A percentile compares a stretch with the other conserved stretches of the same genome.
Conservation (phyloP, 805 yeast genomes). For the Hanseniaspora singularis region DNA sequence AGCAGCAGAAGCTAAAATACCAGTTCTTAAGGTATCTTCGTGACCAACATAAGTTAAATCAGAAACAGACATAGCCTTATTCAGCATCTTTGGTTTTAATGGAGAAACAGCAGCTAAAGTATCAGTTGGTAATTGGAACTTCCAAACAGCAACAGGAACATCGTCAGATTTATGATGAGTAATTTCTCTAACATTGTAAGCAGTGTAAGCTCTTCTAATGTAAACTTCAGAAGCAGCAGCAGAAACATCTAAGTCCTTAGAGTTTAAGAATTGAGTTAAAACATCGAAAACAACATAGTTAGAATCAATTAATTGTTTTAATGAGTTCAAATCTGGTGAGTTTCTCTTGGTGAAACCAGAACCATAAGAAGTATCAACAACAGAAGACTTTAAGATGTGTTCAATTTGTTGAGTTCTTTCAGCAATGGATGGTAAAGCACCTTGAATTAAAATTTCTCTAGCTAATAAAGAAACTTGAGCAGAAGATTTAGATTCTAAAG, state of each 20-base stretch:
- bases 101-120: constrained; percentile 62
- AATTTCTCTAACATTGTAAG: constrained; percentile 76
- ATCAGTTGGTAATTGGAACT: constrained; percentile 75
- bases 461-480: constrained; percentile 93
- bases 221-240: constrained; percentile 96
- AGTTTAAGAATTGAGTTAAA: constrained; percentile 76
- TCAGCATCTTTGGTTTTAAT: constrained; percentile 41
- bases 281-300: constrained; percentile 95
- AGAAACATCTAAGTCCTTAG: constrained; percentile 75
- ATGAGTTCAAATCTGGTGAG: constrained; percentile 65
- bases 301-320: constrained; percentile 89
- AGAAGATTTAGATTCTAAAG: constrained; percentile 77
- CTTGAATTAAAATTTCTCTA: constrained; percentile 89
- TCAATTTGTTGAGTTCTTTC: constrained; percentile 96
- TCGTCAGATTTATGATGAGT: constrained; percentile 44
- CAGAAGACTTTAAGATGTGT: constrained; percentile 85
- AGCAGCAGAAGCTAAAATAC: constrained; percentile 66
- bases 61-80: constrained; percentile 83
- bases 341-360: constrained; percentile 65
- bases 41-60: constrained; percentile 80
- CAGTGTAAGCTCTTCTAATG: constrained; percentile 92
- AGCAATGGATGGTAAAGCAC: constrained; percentile 88
- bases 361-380: constrained; percentile 80
- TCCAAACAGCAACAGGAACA: constrained; percentile 72
- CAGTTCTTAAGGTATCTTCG: constrained; percentile 68